These are phyloP conservation scores for Tinospora cordifolia DNA, from an alignment of 164 flowering plant species.

Conservation along the genomic window DNA sequence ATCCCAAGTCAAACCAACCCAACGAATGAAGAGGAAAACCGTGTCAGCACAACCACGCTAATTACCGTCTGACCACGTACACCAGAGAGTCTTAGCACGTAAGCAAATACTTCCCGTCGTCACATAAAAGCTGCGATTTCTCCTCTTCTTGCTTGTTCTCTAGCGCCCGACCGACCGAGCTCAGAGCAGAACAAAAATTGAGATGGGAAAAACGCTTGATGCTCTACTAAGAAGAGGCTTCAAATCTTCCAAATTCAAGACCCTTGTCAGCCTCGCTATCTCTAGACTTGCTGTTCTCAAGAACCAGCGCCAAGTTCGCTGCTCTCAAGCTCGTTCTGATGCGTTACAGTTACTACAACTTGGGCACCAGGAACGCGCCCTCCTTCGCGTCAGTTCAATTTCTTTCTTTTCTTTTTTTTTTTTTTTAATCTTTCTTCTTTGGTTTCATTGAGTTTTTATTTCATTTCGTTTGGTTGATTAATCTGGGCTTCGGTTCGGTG, in stretches of 20 bases:
- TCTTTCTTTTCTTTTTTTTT: too few species aligned
- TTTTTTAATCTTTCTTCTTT: neutral
- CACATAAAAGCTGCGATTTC: neutral
- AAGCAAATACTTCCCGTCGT: neutral
- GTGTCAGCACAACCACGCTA: neutral
- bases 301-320: constrained; percentile 52
- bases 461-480: neutral
- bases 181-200: neutral
- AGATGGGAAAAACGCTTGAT: constrained; percentile 48
- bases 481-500: neutral
- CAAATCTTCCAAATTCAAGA: constrained; percentile 44
- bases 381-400: constrained; percentile 58
- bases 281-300: constrained; percentile 56
- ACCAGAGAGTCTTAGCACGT: constrained; percentile 2
- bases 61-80: too few species aligned
- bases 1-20: neutral
- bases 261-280: constrained; percentile 35
- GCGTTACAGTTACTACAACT: constrained; percentile 58
- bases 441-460: neutral
- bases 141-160: neutral
- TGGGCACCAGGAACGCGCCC: constrained; percentile 63
- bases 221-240: constrained; percentile 47
- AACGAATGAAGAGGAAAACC: neutral
- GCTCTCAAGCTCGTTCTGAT: constrained; percentile 45
- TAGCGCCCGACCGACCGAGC: neutral